Conservation (phyloP, 1,284 basidiomycete species). For the Grifola frondosa region DNA sequence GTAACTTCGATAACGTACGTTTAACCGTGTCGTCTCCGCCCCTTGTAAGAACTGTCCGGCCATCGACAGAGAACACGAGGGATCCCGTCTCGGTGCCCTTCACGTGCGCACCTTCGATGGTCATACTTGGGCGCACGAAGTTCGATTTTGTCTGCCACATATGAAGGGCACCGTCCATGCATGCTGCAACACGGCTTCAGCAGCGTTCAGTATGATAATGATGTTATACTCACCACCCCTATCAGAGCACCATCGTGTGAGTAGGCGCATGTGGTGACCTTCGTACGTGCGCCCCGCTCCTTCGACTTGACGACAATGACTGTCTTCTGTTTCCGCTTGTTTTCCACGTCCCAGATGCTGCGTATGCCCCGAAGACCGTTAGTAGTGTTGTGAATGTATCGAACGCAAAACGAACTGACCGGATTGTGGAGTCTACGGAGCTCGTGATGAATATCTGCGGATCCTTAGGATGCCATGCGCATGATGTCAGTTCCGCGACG, state of each 20-base stretch:
- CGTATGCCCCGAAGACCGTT: slow-evolving; percentile 5
- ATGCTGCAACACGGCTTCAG: slow-evolving; percentile 48
- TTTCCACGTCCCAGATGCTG: slow-evolving; percentile 92
- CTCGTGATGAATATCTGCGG: slow-evolving; percentile 84
- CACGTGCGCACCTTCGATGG: slow-evolving; percentile 82
- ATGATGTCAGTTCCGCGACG: slow-evolving; percentile 88
- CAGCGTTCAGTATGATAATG: background rate
- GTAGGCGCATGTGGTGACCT: slow-evolving; percentile 86
- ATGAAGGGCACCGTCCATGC: slow-evolving; percentile 88
- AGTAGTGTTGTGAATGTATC: slow-evolving; percentile 1
- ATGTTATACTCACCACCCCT: slow-evolving; percentile 67
- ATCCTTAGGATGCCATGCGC: slow-evolving; percentile 90
- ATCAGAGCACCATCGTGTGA: slow-evolving; percentile 84
- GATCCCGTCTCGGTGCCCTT: slow-evolving; percentile 84
- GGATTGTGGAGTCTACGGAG: slow-evolving; percentile 92
- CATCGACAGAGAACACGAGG: slow-evolving; percentile 83
- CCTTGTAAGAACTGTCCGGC: slow-evolving; percentile 77
- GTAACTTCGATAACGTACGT: slow-evolving; percentile 51
- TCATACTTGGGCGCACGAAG: slow-evolving; percentile 85
- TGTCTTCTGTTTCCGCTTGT: slow-evolving; percentile 86
- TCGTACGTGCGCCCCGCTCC: slow-evolving; percentile 92
- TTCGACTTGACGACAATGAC: slow-evolving; percentile 97
- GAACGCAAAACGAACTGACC: slow-evolving; percentile 46
- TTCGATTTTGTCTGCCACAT: slow-evolving; percentile 93
- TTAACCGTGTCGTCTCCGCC: slow-evolving; percentile 96